Evolutionary conservation across 495 filamentous ascomycete species (phyloP).

Genomic region (Penicillium paradoxum): DNA sequence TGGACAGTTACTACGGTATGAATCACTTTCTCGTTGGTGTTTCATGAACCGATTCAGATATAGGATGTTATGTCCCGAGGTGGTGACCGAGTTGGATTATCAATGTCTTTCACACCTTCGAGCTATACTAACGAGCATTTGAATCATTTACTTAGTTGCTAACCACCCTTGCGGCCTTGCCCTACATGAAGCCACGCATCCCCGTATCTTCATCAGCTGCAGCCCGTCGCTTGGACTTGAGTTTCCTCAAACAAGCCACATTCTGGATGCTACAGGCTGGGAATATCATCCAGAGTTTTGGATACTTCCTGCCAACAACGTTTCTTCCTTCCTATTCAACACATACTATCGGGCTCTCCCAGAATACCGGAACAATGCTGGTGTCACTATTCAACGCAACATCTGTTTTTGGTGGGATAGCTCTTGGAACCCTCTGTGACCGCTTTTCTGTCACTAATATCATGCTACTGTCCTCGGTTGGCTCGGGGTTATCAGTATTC

Average conservation of each 20-base stretch:
- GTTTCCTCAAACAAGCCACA: conserved; percentile 41
- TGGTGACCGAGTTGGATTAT: not conserved
- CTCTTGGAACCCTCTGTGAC: conserved; percentile 57
- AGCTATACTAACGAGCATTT: not conserved
- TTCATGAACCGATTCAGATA: not conserved
- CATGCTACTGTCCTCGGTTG: conserved; percentile 54
- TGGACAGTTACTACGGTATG: conserved; percentile 47
- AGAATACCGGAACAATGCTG: conserved; percentile 45
- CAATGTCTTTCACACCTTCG: not conserved
- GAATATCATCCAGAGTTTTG: conserved; percentile 58
- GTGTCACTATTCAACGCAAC: conserved; percentile 55
- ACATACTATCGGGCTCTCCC: conserved; percentile 37
- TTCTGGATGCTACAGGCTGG: conserved; percentile 55
- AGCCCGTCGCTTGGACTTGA: conserved; percentile 37
- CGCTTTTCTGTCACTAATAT: conserved; percentile 55
- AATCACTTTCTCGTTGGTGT: not conserved
- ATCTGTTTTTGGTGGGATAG: conserved; percentile 52
- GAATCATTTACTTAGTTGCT: conserved; percentile 27
- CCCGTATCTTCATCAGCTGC: conserved; percentile 34
- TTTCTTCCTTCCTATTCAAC: conserved; percentile 62
- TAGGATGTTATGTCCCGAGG: not conserved
- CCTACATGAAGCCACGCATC: conserved; percentile 54
- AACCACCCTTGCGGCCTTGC: conserved; percentile 48
- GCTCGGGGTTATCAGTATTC: conserved; percentile 55
- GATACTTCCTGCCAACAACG: conserved; percentile 62